A percentile compares a stretch with the other conserved stretches of the same genome.
Conservation (phyloP, 139 green algal genomes). For the Micractinium sp. region DNA sequence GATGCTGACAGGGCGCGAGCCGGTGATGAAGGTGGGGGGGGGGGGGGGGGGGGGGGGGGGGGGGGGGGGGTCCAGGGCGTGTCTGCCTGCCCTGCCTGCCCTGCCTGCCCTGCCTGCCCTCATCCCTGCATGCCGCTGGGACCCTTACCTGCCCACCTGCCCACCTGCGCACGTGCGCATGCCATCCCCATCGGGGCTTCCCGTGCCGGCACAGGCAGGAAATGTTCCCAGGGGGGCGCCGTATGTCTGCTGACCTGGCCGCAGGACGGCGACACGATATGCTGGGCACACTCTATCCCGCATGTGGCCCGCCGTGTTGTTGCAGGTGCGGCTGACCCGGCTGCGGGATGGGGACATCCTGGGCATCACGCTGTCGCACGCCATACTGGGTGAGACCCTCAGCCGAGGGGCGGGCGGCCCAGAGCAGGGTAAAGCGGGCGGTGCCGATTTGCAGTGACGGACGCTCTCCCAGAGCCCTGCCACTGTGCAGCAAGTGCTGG, state of each 20-base stretch:
- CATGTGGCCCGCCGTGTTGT: not conserved
- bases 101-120: not conserved
- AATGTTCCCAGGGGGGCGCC: too few species aligned
- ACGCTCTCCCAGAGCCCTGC: not conserved
- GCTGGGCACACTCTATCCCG: too few species aligned
- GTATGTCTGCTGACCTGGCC: too few species aligned
- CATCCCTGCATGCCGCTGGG: too few species aligned
- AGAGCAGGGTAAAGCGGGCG: not conserved
- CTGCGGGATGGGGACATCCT: constrained; percentile 22
- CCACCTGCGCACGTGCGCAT: not conserved
- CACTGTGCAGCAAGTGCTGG: too few species aligned
- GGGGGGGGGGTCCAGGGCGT: too few species aligned
- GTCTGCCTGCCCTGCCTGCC: not conserved
- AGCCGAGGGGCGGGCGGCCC: not conserved
- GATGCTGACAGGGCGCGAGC: not conserved
- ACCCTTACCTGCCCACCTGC: not conserved
- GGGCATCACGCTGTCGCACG: constrained; percentile 5
- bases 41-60: too few species aligned
- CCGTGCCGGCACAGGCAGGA: too few species aligned
- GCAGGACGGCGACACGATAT: too few species aligned
- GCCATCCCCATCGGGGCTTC: not conserved
- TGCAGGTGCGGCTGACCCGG: constrained; percentile 1
- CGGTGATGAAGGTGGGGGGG: constrained; percentile 11
- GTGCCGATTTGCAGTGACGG: not conserved
- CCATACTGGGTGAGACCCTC: constrained; percentile 7